Base-by-base conservation (phyloP, 139 green algal species). In the Chlamydomonas sphaeroides region DNA sequence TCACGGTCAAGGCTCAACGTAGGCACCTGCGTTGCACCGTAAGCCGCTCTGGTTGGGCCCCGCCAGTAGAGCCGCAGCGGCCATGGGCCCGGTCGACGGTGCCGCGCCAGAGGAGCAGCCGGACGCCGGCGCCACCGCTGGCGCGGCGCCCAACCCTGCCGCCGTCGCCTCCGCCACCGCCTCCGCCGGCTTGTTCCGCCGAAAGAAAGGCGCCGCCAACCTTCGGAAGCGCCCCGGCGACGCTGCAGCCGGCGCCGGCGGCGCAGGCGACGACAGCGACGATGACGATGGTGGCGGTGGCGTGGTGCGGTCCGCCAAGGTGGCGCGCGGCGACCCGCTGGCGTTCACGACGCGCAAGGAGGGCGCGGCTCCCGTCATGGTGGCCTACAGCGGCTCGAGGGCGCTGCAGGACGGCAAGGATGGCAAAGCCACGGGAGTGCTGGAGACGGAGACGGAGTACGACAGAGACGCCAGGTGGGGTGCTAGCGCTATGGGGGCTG, bases 381-480 rank as follows among this genome's bases (percentile, higher is more conserved):
- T 92, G 21, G 72, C 65, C 1, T 93, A 81, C 67, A 84, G 85
- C 14, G 84, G 85, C 71, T 88, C 39, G 30, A 74, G 51, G 35
- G 62, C 59, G 49, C 72, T 88, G 3, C 83, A 87, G 26, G 65
- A 78, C 26, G 82, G 61, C 0, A 83, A 59, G 1, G 93, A 97
- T 86, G 56, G 84, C 33, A 84, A 88, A 8, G 95, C 93, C 0
- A 97, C 93, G 1, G 53, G 83, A 1, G 35, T 30, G 1, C 75
- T 96, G 32, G 92, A 98, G 72, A 96, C 92, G 32, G 94, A 97
- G 77, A 98, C 95, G 6, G 80, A 94, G 65, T 90, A 88, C 48
- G 93, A 98, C 76, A 68, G 90, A 36, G 95, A 98, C 79, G 87
- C 87, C 0, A 86, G 95, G 90, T 95, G 62, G 5, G 89, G 61